Evolutionary conservation across 768 basidiomycete genomes (phyloP), one percentile per base, ranked within the genome.

Genomic region (Epithele typhae): DNA sequence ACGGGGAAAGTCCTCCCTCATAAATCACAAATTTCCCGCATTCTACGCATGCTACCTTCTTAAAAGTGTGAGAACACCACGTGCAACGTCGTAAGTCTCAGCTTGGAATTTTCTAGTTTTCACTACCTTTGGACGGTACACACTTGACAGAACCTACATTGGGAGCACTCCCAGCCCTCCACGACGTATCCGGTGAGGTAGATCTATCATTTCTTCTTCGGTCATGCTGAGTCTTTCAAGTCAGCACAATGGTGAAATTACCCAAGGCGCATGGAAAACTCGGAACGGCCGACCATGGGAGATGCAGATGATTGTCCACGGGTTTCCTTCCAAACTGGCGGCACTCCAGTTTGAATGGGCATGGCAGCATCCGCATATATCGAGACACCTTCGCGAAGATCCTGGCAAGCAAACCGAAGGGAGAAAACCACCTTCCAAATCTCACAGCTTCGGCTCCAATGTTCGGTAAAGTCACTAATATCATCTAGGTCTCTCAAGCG

Each of bases 31-130:
- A 2, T 77, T 81, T 52, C 84, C 84, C 0, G 56, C 73, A 0
- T 89, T 92, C 63, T 92, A 92, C 60, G 84, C 87, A 3, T 91
- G 88, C 62, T 92, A 92, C 61, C 74, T 92, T 0, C 71, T 92
- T 21, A 83, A 82, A 58, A 87, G 86, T 0, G 62, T 79, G 2
- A 73, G 78, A 22, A 76, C 73, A 0, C 70, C 79, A 0, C 65
- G 68, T 18, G 73, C 81, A 7, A 76, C 69, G 19, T 63, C 69
- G 70, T 72, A 50, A 32, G 64, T 54, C 14, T 30, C n/a, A n/a
- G n/a, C 27, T 30, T 14, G 27, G 8, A 14, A 30, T 30, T 30
- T 14, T 11, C 7, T n/a, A 12, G 24, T 12, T 7, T 24, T 12
- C 2, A 11, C 11, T 14, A 17, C 33, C 14, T 7, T 30, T 30